Evolutionary conservation across 345 rosid genomes (phyloP), one percentile per base, ranked within the genome.

Genomic region (Eucalyptus erythrocorys): DNA sequence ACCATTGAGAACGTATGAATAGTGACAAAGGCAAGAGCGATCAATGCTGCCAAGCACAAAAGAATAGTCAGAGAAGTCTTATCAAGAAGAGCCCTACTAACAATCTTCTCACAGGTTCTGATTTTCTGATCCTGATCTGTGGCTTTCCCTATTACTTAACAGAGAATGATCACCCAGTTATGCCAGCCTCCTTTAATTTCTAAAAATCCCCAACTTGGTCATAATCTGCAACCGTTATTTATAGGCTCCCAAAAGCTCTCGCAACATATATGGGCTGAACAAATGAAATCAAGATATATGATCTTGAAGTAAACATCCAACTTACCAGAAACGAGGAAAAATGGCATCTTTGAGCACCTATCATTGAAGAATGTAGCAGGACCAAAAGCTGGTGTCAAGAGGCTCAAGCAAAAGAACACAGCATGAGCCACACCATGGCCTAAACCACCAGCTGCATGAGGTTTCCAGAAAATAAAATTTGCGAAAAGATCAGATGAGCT

Each of bases 361-460:
- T 96, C 96, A 9, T 93, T 93, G 87, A 94, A 96, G 91, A 90
- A 95, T 45, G 99, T 97, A 45, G 99, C 99, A 61, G 99, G 99
- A 89, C 99, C 99, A 95, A 98, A 97, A 87, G 99, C 94, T 37
- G 98, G 98, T 12, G 98, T 96, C 89, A 97, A 93, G 90, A 98
- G 96, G 91, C 99, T 96, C 87, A 98, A 91, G 89, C 99, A 98
- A 89, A 98, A 98, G 93, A 98, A 98, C 89, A 98, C 99, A 51
- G 98, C 99, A 92, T 98, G 99, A 42, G 99, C 99, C 89, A 96
- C 95, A 86, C 99, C 99, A 89, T 97, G 99, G 91, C 99, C 99
- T 93, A 97, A 93, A 90, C 99, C 99, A 89, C 99, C 99, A 95
- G 99, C 99, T 98, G 97, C 94, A 95, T n/a, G 79, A 76, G 47